Base-by-base conservation (phyloP, 495 filamentous ascomycete genomes). In the Daldinia concentrica region DNA sequence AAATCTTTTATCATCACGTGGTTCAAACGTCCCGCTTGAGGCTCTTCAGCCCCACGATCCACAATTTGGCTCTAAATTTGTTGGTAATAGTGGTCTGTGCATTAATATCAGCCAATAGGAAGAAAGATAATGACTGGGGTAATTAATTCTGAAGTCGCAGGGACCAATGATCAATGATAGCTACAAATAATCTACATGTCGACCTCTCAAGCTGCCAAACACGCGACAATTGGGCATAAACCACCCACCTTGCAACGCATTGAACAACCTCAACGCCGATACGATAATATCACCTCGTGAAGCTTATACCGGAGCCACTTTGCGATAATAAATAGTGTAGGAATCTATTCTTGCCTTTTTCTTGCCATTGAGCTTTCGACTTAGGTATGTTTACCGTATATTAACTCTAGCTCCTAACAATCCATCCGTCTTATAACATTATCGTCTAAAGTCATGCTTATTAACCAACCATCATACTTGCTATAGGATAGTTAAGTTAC, bases 181-280 rank as follows among this genome's bases (percentile, higher is more conserved):
- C 43, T 48, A 12, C 43, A 30, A 30, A 56, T 7, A 57, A 22
- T 15, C 7, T 19, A 52, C 54, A 64, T 55, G 15, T 68, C 34
- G 30, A 63, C 30, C 54, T 67, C 45, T 65, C 1, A 26, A 62
- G 24, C 60, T 17, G 34, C n/a, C 60, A 68, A 64, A 57, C 64
- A 72, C 64, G 64, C 64, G 60, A 68, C 64, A 29, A 57, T 73
- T 73, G 65, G 70, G 70, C 70, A 68, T 55, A 39, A 68, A 73
- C 41, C 50, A 51, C 27, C 51, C 63, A 30, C 43, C 43, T n/a
- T 51, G n/a, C 41, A 43, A 26, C 17, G 54, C n/a, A 22, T 43
- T 63, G 14, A 56, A 56, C 62, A 60, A 51, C 29, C 12, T 58
- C 60, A 58, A 34, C 17, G n/a, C 37, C n/a, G 17, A 48, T 19